Base-by-base conservation (phyloP, 352 stramenopile species). In the Pythium volutum region DNA sequence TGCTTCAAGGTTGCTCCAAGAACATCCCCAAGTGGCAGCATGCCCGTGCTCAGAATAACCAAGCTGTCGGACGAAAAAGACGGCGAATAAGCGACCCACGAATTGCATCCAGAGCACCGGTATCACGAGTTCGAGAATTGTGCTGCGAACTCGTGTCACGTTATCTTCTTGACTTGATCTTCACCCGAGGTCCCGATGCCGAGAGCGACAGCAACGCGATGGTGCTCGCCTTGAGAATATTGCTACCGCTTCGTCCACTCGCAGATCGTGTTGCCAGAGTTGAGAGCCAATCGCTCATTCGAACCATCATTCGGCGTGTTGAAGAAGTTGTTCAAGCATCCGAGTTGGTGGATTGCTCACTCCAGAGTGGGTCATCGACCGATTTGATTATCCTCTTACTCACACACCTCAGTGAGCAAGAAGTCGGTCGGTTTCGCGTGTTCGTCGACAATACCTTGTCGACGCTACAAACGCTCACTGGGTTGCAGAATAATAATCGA, bases 281-380 rank as follows among this genome's bases (percentile, higher is more conserved):
- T 12, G 64, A 67, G 22, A 64, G 29, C 22, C 58, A 64, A 36
- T 46, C 59, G 3, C 51, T 71, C 8, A 66, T 71, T 38, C 58
- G 64, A 20, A 54, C 26, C 0, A 53, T 70, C 5, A 66, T 66
- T 15, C 57, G 63, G 22, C 57, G 58, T n/a, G 57, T 70, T 29
- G 64, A 70, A 33, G 57, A 64, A 38, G 36, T 67, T 14, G 10
- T 67, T 46, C 63, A 34, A 25, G 41, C 50, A 10, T 56, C 22
- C 11, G 55, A 70, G 39, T 11, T 25, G 25, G 26, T 22, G 14
- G 49, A 64, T 25, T 12, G 18, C 15, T 59, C 52, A 12, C 4
- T 38, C 38, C 3, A 43, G 1, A 23, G 55, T 38, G 12, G 25
- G 1, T 39, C 29, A 25, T 56, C 34, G 3, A 33, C 38, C 2